These are phyloP conservation scores for Diaporthe sp. DNA, from an alignment of 2,329 filamentous ascomycete species.

Conservation along the genomic window DNA sequence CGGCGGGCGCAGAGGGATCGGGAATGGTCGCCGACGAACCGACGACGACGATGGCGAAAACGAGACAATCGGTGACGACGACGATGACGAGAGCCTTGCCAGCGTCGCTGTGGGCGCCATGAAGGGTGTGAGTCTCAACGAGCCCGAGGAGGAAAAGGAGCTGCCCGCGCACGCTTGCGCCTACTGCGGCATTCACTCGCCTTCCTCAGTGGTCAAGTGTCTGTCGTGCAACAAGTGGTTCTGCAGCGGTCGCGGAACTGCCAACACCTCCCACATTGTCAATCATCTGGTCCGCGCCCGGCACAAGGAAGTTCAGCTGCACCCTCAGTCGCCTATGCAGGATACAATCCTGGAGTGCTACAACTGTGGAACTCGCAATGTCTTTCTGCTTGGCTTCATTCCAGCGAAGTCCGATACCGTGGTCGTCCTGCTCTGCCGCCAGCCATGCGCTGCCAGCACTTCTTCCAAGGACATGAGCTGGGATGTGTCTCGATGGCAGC, in stretches of 20 bases:
- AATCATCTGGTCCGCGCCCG: slow-evolving; percentile 97
- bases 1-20: slow-evolving; percentile 67
- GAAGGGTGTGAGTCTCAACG: slow-evolving; percentile 71
- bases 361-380: slow-evolving; percentile 99
- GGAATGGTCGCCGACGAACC: slow-evolving; percentile 64
- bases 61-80: slow-evolving; percentile 86
- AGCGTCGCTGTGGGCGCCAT: slow-evolving; percentile 85
- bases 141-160: slow-evolving; percentile 86
- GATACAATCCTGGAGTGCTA: slow-evolving; percentile 99
- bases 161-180: slow-evolving; percentile 96
- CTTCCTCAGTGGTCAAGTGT: slow-evolving; percentile 95
- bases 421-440: slow-evolving; percentile 94
- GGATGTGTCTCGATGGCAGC: slow-evolving; percentile 98
- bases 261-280: slow-evolving; percentile 96
- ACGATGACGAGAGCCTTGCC: slow-evolving; percentile 75
- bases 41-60: slow-evolving; percentile 93
- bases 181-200: slow-evolving; percentile 98
- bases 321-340: slow-evolving; percentile 91
- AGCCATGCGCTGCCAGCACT: slow-evolving; percentile 93
- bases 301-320: slow-evolving; percentile 98
- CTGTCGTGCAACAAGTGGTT: slow-evolving; percentile 98
- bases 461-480: slow-evolving; percentile 99
- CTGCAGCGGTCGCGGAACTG: slow-evolving; percentile 96
- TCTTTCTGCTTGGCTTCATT: slow-evolving; percentile 97
- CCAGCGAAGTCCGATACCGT: slow-evolving; percentile 99